Conservation (phyloP, 148 eudicot genomes). For the Diospyros kaki region DNA sequence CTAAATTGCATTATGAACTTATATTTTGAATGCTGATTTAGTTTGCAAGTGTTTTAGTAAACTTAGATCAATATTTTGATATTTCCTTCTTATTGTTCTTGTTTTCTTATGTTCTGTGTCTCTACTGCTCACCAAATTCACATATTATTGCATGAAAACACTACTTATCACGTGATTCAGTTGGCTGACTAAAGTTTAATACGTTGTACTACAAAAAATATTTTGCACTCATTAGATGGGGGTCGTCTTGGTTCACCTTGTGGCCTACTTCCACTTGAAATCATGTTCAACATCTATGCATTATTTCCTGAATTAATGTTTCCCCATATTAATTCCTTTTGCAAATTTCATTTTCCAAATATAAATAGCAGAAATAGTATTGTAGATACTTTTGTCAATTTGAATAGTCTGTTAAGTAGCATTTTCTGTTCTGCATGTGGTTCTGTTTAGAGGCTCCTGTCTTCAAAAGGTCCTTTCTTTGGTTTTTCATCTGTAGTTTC, state of each 20-base stretch:
- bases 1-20: not conserved
- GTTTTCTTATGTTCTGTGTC: not conserved
- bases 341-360: not conserved
- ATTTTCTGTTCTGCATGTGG: not conserved
- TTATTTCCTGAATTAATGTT: not conserved
- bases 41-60: not conserved
- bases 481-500: not conserved
- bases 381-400: too few species aligned
- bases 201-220: not conserved
- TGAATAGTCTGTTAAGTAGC: not conserved
- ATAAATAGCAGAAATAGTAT: not conserved
- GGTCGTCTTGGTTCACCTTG: not conserved
- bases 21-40: not conserved
- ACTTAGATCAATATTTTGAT: not conserved
- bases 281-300: not conserved
- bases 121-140: not conserved
- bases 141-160: not conserved
- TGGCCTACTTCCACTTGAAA: not conserved
- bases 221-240: not conserved
- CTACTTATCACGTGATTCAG: slow-evolving; percentile 1
- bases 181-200: not conserved
- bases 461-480: not conserved
- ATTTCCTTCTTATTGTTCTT: not conserved
- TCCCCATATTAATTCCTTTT: not conserved
- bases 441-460: not conserved